Base-by-base conservation (phyloP, 2,329 filamentous ascomycete species). In the Ophiocordyceps camponoti-saundersi region DNA sequence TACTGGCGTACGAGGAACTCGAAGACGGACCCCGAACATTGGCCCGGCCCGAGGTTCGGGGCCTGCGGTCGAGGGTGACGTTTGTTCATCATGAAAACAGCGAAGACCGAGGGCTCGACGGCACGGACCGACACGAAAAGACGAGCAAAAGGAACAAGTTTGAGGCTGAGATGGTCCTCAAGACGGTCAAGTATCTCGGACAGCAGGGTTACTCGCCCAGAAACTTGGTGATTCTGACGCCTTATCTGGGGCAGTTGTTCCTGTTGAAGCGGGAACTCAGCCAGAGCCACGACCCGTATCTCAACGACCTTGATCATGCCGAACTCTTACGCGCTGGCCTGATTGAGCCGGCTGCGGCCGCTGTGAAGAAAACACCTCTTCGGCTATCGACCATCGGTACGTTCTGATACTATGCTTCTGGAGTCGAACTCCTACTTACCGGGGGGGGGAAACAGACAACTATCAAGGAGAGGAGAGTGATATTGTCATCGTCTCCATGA, bases 381-480 rank as follows among this genome's bases (percentile, higher is more conserved):
- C 67, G 71, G 0, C 65, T 88, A 0, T 85, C 82, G 0, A 86
- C 82, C 0, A 82, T 88, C 46, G 80, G 79, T 82, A 26, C 61
- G 72, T 57, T 29, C 22, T 29, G 1, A 5, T 7, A 36, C 46
- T 15, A 6, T 5, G 21, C n/a, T 8, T 10, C 2, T 36, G 5
- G 15, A 4, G 20, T 18, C 7, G 20, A 29, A 2, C n/a, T 13
- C 23, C 16, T n/a, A n/a, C n/a, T 39, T 48, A 21, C 52, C 18
- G 16, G 8, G 0, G 3, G 2, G 4, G 23, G 8, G 23, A 26
- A 26, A 26, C 20, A 80, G 82, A 88, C 50, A 88, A 88, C 50
- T 89, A 83, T 48, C 84, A 88, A 57, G 82, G 84, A 1, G 83
- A 88, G 55, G 83, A 89, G 52, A 79, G 75, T 36, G 76, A 87